phyloP scores from a whole-genome alignment of 768 basidiomycete species.

The Exidia glandulosa region DNA sequence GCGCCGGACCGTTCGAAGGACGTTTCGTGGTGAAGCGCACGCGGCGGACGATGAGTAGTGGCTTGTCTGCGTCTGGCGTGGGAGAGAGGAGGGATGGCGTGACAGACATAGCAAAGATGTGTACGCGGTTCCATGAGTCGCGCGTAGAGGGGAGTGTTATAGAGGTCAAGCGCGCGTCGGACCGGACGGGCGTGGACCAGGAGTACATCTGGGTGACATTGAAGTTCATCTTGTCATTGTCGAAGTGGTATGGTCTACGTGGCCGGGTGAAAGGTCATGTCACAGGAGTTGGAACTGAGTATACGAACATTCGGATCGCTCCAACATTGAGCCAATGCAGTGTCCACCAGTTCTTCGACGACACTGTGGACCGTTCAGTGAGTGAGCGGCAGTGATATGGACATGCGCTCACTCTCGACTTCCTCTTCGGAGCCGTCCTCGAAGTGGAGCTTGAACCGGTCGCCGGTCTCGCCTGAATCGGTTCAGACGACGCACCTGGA shows the following conservation, averaged over 20 bases:
- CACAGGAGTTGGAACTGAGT: not conserved
- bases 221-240: conserved; percentile 4
- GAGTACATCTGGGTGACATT: conserved; percentile 13
- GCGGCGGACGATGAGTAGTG: conserved; percentile 16
- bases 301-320: conserved; percentile 8
- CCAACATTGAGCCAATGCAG: conserved; percentile 14
- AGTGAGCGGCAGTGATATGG: not conserved
- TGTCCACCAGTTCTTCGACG: conserved; percentile 13
- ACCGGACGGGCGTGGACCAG: conserved; percentile 15
- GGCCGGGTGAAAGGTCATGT: not conserved
- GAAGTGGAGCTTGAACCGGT: conserved; percentile 30
- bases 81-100: conserved; percentile 1
- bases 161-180: conserved; percentile 28
- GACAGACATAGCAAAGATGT: conserved; percentile 11
- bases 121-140: conserved; percentile 8
- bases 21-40: conserved; percentile 37
- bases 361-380: conserved; percentile 1
- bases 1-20: conserved; percentile 28
- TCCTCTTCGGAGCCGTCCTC: conserved; percentile 8
- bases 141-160: conserved; percentile 16
- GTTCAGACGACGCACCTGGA: not conserved
- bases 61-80: not conserved
- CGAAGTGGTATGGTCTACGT: conserved; percentile 11
- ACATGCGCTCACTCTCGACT: conserved; percentile 6
- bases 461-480: conserved; percentile 30